Conservation (phyloP, 768 basidiomycete species). For the Russula earlei region DNA sequence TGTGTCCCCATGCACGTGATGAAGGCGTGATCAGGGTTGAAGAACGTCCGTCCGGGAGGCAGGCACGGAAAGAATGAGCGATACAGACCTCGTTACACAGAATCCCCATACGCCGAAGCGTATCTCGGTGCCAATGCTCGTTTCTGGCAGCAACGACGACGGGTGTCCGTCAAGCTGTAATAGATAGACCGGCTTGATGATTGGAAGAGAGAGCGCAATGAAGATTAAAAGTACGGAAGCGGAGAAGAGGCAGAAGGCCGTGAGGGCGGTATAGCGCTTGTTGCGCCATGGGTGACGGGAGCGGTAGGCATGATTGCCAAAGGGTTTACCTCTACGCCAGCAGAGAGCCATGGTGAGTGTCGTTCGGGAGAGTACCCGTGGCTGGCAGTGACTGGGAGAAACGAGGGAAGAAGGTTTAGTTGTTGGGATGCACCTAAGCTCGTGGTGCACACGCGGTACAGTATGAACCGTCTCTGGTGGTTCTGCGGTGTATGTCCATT, state of each 20-base stretch:
- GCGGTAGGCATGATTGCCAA: background rate
- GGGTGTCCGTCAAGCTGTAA: conserved; percentile 36
- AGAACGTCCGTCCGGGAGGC: background rate
- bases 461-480: too few relatives aligned
- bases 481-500: too few relatives aligned
- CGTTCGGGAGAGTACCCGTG: background rate
- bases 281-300: conserved; percentile 25
- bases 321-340: background rate
- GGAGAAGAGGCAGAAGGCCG: conserved; percentile 41
- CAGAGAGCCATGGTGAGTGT: background rate
- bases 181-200: conserved; percentile 62
- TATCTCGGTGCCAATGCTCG: conserved; percentile 48
- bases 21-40: background rate
- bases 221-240: conserved; percentile 70
- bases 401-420: too few relatives aligned
- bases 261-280: conserved; percentile 36
- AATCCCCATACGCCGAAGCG: conserved; percentile 80
- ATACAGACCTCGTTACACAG: conserved; percentile 48
- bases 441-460: background rate
- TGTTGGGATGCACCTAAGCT: background rate
- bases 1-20: background rate
- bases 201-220: conserved; percentile 64
- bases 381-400: background rate
- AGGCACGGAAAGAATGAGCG: background rate
- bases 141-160: conserved; percentile 25